phyloP scores from a whole-genome alignment of 179 eudicot genomes.

The Beta macrorhiza region DNA sequence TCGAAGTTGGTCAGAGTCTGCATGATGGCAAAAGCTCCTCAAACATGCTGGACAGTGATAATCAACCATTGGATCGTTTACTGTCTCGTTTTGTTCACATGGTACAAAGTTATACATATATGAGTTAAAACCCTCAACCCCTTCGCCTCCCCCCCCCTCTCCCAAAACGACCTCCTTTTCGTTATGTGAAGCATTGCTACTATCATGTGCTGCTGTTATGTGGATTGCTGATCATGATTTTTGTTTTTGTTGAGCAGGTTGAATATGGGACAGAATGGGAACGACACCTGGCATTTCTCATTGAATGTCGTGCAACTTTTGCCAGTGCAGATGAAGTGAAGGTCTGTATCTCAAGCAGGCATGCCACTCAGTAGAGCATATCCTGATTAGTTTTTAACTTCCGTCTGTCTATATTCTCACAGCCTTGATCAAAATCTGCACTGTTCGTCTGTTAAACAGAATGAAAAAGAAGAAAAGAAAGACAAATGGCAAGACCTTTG shows the following conservation, averaged over 20 bases:
- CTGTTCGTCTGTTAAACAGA: neutral
- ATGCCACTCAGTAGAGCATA: neutral
- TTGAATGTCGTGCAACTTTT: conserved; percentile 70
- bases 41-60: conserved; percentile 45
- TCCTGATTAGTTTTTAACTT: neutral
- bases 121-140: neutral
- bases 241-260: conserved; percentile 38
- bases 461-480: neutral
- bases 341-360: conserved; percentile 37
- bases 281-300: conserved; percentile 52
- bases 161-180: neutral
- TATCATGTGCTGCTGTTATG: conserved; percentile 6
- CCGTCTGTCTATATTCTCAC: neutral
- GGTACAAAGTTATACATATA: conserved; percentile 31
- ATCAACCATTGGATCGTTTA: conserved; percentile 46
- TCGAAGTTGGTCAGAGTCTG: conserved; percentile 62
- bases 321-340: conserved; percentile 49
- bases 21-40: conserved; percentile 45
- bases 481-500: neutral
- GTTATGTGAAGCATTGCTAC: neutral
- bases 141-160: neutral
- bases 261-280: conserved; percentile 54
- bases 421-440: neutral
- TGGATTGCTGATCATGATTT: neutral
- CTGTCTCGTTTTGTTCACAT: conserved; percentile 55